Base-by-base conservation (phyloP, 805 yeast genomes). In the Citeromyces matritensis region DNA sequence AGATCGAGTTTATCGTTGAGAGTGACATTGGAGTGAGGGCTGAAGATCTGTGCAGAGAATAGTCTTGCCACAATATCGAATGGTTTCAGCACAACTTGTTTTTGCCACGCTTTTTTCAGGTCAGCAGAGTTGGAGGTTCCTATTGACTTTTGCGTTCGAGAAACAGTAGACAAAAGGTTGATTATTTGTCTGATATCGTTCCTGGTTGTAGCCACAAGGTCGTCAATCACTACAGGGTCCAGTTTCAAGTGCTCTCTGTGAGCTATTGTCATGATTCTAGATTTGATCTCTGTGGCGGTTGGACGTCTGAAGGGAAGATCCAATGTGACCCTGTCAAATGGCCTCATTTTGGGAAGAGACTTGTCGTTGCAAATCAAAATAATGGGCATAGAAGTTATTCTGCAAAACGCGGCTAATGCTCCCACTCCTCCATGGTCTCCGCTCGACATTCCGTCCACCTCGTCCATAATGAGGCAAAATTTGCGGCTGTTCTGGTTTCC, bases 361-460 rank as follows among this genome's bases (percentile, higher is more conserved):
- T 81, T 77, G 49, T 91, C 99, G 55, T 91, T 91, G 58, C 97
- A 88, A 38, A 91, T 86, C 33, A 88, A 63, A 36, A 91, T 85
- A 58, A 91, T 68, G 10, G 99, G 98, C 42, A 88, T 82, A 28
- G 73, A 66, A 0, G 97, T 85, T 31, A 73, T 76, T 27, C 78
- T 66, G 48, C 96, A 86, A 42, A 83, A 78, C 26, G 78, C 74
- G 0, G 96, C 84, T 53, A 91, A 64, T 37, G 85, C 93, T 15
- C 95, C 96, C 17, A 91, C 95, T 39, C 99, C 99, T 38, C 99
- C 99, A 43, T 91, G 77, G 54, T 91, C 99, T 40, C 99, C 99
- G 47, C 93, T 85, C 26, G 95, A 83, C 97, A 91, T 91, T 42
- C 99, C 99, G 52, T 91, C 99, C 21, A 91, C 97, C 58, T 91